Evolutionary conservation across 352 stramenopile genomes (phyloP).

Genomic region (Pythium chondricola): DNA sequence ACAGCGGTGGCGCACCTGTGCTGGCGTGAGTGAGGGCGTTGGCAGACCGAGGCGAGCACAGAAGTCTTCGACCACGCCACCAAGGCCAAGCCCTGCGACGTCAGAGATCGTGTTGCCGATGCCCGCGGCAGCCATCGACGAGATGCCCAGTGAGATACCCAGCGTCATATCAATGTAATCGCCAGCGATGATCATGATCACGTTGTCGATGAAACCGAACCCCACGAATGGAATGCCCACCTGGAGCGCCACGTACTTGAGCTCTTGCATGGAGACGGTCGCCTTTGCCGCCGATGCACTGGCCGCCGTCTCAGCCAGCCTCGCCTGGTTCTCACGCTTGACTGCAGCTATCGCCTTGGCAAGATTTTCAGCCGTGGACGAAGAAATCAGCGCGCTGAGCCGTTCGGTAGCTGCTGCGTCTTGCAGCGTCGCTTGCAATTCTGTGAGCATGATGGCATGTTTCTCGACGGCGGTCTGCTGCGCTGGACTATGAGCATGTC

Average conservation of each 20-base stretch:
- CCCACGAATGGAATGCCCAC: slow-evolving; percentile 92
- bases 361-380: slow-evolving; percentile 45
- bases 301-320: neutral
- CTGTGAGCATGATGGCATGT: slow-evolving; percentile 28
- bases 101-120: slow-evolving; percentile 85
- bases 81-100: slow-evolving; percentile 54
- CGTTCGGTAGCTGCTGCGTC: slow-evolving; percentile 25
- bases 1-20: too few relatives aligned
- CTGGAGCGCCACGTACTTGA: slow-evolving; percentile 63
- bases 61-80: slow-evolving; percentile 79
- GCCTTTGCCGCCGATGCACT: neutral
- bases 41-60: slow-evolving; percentile 59
- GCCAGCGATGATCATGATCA: slow-evolving; percentile 90
- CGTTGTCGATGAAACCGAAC: slow-evolving; percentile 98
- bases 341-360: slow-evolving; percentile 31
- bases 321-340: slow-evolving; percentile 7
- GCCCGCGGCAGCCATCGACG: slow-evolving; percentile 79
- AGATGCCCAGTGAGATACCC: slow-evolving; percentile 79
- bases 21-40: slow-evolving; percentile 41
- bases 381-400: slow-evolving; percentile 36
- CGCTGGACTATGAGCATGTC: slow-evolving; percentile 22
- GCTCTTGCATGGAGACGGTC: slow-evolving; percentile 35
- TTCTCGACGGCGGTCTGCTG: slow-evolving; percentile 24
- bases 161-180: slow-evolving; percentile 85
- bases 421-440: slow-evolving; percentile 32